Conservation (phyloP, 164 flowering plant genomes). For the Vitis riparia region DNA sequence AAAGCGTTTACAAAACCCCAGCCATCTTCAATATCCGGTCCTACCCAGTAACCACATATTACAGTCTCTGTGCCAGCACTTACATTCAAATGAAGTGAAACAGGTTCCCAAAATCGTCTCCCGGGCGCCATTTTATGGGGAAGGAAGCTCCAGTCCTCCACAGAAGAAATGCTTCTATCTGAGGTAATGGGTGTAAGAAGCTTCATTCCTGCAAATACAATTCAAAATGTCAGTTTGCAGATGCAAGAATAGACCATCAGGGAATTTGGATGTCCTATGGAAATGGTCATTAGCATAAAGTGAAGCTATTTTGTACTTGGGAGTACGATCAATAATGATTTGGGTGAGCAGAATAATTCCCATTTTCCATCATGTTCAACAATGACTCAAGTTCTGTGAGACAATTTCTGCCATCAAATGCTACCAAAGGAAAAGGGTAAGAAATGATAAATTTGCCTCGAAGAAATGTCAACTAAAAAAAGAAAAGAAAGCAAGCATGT, state of each 20-base stretch:
- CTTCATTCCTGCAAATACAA: conserved; percentile 32
- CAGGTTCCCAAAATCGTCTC: conserved; percentile 14
- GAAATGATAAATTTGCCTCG: too few relatives aligned
- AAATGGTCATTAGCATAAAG: too few relatives aligned
- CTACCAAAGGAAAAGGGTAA: too few relatives aligned
- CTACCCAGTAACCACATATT: conserved; percentile 80
- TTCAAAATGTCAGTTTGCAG: conserved; percentile 1
- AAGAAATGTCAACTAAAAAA: too few relatives aligned
- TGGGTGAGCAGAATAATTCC: too few relatives aligned
- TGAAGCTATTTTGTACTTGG: too few relatives aligned
- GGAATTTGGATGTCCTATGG: too few relatives aligned
- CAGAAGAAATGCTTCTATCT: conserved; percentile 16
- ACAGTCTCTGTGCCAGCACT: conserved; percentile 21
- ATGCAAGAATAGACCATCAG: neutral
- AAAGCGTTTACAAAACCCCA: conserved; percentile 81
- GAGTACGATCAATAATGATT: too few relatives aligned
- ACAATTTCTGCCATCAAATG: too few relatives aligned
- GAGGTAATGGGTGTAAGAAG: conserved; percentile 4
- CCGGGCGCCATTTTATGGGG: conserved; percentile 2
- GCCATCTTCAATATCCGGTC: conserved; percentile 88
- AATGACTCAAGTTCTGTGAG: too few relatives aligned
- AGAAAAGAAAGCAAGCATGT: too few relatives aligned
- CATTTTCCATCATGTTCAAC: too few relatives aligned
- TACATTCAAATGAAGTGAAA: conserved; percentile 23
- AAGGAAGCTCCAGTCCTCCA: conserved; percentile 11